A percentile compares a stretch with the other conserved stretches of the same genome.
phyloP scores from a whole-genome alignment of 2,329 filamentous ascomycete species.

The Nemania sp. region DNA sequence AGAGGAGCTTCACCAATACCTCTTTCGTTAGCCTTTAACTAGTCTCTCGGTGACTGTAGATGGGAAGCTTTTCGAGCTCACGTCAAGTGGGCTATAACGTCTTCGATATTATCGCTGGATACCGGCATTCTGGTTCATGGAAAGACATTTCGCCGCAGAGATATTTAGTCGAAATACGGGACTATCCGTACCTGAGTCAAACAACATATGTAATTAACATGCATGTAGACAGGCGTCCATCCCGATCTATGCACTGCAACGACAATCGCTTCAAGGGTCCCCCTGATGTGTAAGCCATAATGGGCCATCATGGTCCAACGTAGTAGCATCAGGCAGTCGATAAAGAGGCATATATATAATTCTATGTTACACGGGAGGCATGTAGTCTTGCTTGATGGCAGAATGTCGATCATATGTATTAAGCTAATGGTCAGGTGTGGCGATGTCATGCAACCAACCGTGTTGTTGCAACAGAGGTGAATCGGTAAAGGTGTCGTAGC shows the following conservation, averaged over 20 bases:
- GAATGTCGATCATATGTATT: slow-evolving; percentile 16
- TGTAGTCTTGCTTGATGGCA: background rate
- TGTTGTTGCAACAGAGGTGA: background rate
- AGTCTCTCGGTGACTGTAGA: background rate
- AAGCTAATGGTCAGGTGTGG: background rate
- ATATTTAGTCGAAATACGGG: slow-evolving; percentile 14
- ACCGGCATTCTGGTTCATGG: slow-evolving; percentile 49
- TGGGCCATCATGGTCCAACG: background rate
- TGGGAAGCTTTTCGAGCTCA: background rate
- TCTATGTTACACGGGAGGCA: background rate
- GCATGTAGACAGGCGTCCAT: slow-evolving; percentile 9
- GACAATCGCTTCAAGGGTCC: slow-evolving; percentile 8
- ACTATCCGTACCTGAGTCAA: slow-evolving; percentile 14
- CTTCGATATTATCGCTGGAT: slow-evolving; percentile 33
- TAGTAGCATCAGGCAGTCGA: slow-evolving; percentile 8
- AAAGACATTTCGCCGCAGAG: slow-evolving; percentile 38
- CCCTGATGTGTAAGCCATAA: background rate
- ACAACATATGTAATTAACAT: background rate
- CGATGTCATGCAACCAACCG: background rate
- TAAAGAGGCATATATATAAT: background rate
- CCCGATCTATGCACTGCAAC: slow-evolving; percentile 23
- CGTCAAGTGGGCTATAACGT: no score
- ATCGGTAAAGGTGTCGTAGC: background rate
- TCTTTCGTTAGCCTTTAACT: background rate
- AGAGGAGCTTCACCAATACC: background rate